These are phyloP conservation scores for Coemansia sp. DNA, from an alignment of 192 early-diverging fungal species.

Conservation along the genomic window DNA sequence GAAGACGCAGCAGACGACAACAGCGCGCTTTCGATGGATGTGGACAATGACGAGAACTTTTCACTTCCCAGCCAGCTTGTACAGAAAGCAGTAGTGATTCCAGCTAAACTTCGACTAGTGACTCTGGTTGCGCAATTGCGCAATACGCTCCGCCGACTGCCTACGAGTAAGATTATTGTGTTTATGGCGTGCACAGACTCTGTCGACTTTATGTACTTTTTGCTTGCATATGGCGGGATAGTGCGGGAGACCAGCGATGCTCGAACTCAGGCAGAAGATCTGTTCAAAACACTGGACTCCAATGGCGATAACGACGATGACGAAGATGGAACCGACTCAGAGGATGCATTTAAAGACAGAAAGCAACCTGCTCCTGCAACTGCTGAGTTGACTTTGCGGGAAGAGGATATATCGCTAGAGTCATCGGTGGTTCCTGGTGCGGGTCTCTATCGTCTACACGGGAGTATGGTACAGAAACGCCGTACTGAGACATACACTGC, in stretches of 20 bases:
- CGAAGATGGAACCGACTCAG: constrained; percentile 18
- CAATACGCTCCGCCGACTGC: constrained; percentile 41
- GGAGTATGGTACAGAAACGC: constrained; percentile 76
- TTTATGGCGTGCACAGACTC: constrained; percentile 91
- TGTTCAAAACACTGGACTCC: constrained; percentile 37
- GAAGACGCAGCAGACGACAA: constrained; percentile 22
- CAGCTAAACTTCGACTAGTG: constrained; percentile 91
- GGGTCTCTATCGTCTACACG: constrained; percentile 83
- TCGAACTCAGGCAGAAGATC: constrained; percentile 55
- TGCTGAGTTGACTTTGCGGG: constrained; percentile 30
- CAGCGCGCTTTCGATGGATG: constrained; percentile 27
- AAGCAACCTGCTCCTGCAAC: too few species aligned
- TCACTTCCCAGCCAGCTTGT: constrained; percentile 84
- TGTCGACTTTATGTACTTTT: constrained; percentile 91
- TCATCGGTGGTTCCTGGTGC: constrained; percentile 65
- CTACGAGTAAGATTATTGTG: constrained; percentile 69
- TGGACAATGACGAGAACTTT: constrained; percentile 50
- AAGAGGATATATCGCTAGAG: constrained; percentile 44
- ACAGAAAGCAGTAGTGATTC: constrained; percentile 81
- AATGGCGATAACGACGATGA: constrained; percentile 16
- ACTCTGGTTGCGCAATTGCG: constrained; percentile 76
- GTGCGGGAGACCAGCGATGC: constrained; percentile 40
- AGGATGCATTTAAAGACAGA: too few species aligned
- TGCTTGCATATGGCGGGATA: constrained; percentile 65
- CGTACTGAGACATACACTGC: constrained; percentile 74